Evolutionary conservation across 169 alveolate genomes (phyloP).

Genomic region (Plasmodium cynomolgi): DNA sequence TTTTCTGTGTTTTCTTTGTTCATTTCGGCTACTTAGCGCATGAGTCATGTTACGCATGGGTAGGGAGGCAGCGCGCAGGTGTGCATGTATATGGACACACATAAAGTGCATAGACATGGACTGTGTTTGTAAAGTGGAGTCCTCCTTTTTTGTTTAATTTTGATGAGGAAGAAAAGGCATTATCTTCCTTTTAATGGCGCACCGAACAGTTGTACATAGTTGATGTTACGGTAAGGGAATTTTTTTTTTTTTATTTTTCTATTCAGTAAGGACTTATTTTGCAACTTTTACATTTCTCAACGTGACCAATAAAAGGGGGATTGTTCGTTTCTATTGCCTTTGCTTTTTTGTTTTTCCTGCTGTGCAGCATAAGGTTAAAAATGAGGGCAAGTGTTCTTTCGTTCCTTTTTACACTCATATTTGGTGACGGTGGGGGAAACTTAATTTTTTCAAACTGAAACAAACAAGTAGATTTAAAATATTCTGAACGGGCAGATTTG

Average conservation of each 20-base stretch:
- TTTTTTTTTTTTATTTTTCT: neutral
- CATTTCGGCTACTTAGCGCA: constrained; percentile 6
- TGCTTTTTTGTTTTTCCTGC: neutral
- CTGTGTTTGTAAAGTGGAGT: neutral
- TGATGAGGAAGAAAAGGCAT: neutral
- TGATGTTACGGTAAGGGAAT: neutral
- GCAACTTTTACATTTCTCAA: neutral
- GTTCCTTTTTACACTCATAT: neutral
- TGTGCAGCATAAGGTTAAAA: neutral
- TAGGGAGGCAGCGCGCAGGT: neutral
- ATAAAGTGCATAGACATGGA: neutral
- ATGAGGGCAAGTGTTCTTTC: neutral
- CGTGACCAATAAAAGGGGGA: neutral
- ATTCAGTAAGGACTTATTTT: neutral
- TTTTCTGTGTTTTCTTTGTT: constrained; percentile 61
- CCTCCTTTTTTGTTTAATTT: neutral
- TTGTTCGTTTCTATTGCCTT: neutral
- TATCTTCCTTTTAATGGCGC: neutral
- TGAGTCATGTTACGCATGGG: neutral
- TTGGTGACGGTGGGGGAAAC: neutral
- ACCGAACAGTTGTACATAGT: neutral
- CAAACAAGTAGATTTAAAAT: neutral
- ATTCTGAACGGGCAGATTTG: neutral
- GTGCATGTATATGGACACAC: neutral
- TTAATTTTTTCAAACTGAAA: neutral